Evolutionary conservation across 768 basidiomycete species (phyloP), one percentile per base, ranked within the genome.

Genomic region (Peribolospora baueri): DNA sequence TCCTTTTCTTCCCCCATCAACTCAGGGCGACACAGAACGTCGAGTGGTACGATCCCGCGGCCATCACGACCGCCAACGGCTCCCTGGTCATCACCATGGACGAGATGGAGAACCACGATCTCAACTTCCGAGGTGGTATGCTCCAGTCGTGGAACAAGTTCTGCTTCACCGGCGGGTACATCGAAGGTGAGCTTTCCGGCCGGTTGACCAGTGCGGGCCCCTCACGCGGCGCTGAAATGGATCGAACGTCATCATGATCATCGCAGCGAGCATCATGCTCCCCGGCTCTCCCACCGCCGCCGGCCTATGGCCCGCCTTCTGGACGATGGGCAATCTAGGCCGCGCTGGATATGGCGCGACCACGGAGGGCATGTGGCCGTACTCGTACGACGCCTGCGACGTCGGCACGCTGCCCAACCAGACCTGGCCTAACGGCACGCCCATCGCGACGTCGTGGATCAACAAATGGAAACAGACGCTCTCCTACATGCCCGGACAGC

Each of bases 221-320:
- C 25, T 37, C 46, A 40, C 42, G 45, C 9, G 46, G 14, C 1
- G 25, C 25, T 25, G 25, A 25, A 53, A 9, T 53, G 52, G 52
- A 14, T 1, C 25, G 39, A 39, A 48, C 10, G 37, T 7, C 47
- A 42, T 36, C n/a, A 46, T 37, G 40, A 58, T 7, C 40, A 37
- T 9, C 7, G 9, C 42, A n/a, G 10, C 42, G 49, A 58, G 76
- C 81, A 3, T 75, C 73, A n/a, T 81, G 64, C 65, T 85, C 60
- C 83, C 84, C 13, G 84, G 83, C 5, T 66, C 70, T 11, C 75
- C 81, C 7, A 25, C 25, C 25, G 25, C 25, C 25, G 25, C 25
- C 25, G 87, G 87, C 5, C 72, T 84, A 57, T 93, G 87, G 90
- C 88, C 91, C 54, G 87, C 79, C 73, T 76, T 75, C 2, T 87